Evolutionary conservation across 2,329 filamentous ascomycete species (phyloP).

Genomic region (Leptosphaerulina australis): DNA sequence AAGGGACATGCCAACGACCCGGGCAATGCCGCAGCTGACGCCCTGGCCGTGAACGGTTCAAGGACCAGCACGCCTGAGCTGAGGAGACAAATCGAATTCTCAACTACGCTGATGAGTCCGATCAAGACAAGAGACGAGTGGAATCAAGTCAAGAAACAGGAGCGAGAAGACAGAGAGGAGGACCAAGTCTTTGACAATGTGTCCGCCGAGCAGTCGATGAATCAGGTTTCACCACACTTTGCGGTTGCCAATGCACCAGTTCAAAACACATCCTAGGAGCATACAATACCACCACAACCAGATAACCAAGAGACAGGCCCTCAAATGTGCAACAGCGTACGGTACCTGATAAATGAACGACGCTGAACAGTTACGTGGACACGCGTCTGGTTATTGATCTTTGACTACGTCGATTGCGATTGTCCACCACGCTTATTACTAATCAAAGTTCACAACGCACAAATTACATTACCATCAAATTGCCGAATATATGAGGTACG

Average conservation of each 20-base stretch:
- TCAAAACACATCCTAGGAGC: background rate
- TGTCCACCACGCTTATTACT: background rate
- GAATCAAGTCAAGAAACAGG: slow-evolving; percentile 13
- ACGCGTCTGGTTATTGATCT: background rate
- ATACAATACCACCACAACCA: background rate
- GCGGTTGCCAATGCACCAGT: slow-evolving; percentile 2
- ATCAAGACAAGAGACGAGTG: slow-evolving; percentile 14
- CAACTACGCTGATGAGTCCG: slow-evolving; percentile 18
- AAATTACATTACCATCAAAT: background rate
- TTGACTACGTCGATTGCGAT: no score
- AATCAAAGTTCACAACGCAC: background rate
- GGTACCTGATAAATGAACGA: background rate
- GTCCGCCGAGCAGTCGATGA: slow-evolving; percentile 8
- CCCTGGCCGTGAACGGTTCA: slow-evolving; percentile 28
- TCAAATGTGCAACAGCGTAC: background rate
- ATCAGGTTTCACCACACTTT: slow-evolving; percentile 9
- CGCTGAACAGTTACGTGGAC: background rate
- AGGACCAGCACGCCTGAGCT: slow-evolving; percentile 24
- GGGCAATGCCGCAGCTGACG: slow-evolving; percentile 83
- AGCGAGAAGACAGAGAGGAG: slow-evolving; percentile 10
- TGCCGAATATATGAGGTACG: background rate
- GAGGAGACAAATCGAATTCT: slow-evolving; percentile 17
- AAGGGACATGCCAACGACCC: slow-evolving; percentile 78
- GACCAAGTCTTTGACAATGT: slow-evolving; percentile 8
- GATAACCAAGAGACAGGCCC: background rate